phyloP scores from a whole-genome alignment of 257 asterid genomes.

The Fraxinus pennsylvanica region DNA sequence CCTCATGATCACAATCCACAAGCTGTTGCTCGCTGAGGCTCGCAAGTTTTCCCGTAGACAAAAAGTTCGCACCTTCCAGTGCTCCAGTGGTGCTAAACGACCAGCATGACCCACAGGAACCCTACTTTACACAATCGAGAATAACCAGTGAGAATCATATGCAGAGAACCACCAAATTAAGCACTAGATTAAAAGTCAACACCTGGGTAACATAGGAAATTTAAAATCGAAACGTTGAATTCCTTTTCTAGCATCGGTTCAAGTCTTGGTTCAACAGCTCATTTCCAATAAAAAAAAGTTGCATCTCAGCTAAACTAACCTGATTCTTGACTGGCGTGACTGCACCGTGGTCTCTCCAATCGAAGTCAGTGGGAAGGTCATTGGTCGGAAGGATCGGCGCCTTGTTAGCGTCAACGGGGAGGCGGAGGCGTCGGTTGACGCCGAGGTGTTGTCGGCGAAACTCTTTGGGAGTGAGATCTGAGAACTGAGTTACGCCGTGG shows the following conservation, averaged over 20 bases:
- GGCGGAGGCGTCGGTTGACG: constrained; percentile 52
- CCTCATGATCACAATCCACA: constrained; percentile 95
- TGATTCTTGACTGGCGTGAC: constrained; percentile 80
- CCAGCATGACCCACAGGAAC: constrained; percentile 93
- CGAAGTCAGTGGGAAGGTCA: constrained; percentile 72
- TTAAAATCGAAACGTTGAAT: neutral
- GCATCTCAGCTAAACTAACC: constrained; percentile 33
- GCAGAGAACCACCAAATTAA: neutral
- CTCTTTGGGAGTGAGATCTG: constrained; percentile 76
- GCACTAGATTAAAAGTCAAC: no score
- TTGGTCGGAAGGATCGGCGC: constrained; percentile 83
- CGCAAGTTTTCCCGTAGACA: constrained; percentile 76
- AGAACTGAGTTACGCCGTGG: constrained; percentile 87
- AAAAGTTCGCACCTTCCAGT: constrained; percentile 79
- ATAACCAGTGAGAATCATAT: neutral
- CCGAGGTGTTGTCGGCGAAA: constrained; percentile 65
- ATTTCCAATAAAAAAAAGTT: neutral
- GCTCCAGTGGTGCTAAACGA: constrained; percentile 89
- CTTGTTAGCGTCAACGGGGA: constrained; percentile 67
- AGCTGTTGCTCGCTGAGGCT: constrained; percentile 94
- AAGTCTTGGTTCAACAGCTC: neutral
- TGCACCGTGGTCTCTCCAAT: constrained; percentile 89
- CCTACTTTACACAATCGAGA: constrained; percentile 39
- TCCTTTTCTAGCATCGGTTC: neutral
- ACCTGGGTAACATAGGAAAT: neutral